Conservation (phyloP, 1,139 yeast species). For the Yamadazyma jaroonii region DNA sequence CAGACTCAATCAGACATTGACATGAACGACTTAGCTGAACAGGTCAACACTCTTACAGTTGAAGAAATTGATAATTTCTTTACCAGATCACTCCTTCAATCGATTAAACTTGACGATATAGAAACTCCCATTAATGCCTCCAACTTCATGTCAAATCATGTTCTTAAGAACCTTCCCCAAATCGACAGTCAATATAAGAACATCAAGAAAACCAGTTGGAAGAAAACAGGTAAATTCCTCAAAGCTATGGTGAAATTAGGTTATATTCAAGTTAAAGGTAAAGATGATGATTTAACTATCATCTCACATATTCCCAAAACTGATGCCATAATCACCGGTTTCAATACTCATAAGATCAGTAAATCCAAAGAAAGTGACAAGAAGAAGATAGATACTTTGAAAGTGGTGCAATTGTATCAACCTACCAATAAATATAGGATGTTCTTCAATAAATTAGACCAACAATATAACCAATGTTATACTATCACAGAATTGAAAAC, state of each 20-base stretch:
- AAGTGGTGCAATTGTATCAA: slow-evolving; percentile 42
- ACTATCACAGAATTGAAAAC: slow-evolving; percentile 52
- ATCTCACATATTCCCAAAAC: slow-evolving; percentile 48
- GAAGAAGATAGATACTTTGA: slow-evolving; percentile 26
- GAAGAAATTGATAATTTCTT: slow-evolving; percentile 82
- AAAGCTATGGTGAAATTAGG: slow-evolving; percentile 81
- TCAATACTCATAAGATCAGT: slow-evolving; percentile 59
- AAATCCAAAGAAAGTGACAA: slow-evolving; percentile 18
- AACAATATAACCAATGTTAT: slow-evolving; percentile 40
- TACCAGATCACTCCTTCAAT: slow-evolving; percentile 63
- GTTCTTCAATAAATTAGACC: slow-evolving; percentile 47
- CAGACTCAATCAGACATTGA: neutral
- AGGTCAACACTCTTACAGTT: slow-evolving; percentile 30
- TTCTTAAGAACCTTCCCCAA: slow-evolving; percentile 69
- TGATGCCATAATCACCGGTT: slow-evolving; percentile 47
- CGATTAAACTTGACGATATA: slow-evolving; percentile 57
- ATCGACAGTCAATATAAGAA: slow-evolving; percentile 52
- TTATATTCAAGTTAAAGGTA: slow-evolving; percentile 66
- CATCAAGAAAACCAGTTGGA: slow-evolving; percentile 85
- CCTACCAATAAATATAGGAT: slow-evolving; percentile 51
- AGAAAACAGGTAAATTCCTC: slow-evolving; percentile 78
- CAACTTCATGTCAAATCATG: slow-evolving; percentile 65
- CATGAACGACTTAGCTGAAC: slow-evolving; percentile 10
- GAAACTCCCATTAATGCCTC: slow-evolving; percentile 68
- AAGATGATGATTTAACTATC: slow-evolving; percentile 67